Evolutionary conservation across 768 basidiomycete genomes (phyloP).

Genomic region (Pleurotus platypus): DNA sequence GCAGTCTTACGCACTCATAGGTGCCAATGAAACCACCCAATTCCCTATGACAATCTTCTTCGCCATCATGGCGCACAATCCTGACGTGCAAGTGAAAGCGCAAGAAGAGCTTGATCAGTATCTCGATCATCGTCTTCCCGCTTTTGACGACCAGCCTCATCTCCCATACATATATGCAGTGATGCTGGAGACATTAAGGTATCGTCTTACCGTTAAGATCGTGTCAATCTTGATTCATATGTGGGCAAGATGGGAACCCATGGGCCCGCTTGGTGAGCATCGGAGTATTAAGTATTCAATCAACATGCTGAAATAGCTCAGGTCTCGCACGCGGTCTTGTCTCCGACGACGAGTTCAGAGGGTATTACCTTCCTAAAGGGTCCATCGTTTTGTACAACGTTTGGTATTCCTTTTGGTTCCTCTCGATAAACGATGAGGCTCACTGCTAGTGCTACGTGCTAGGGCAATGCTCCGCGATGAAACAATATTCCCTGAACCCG

Average conservation of each 20-base stretch:
- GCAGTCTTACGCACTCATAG: background rate
- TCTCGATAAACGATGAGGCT: constrained; percentile 2
- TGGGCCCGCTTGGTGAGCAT: constrained; percentile 25
- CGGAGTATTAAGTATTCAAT: background rate
- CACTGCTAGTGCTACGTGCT: background rate
- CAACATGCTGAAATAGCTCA: constrained; percentile 4
- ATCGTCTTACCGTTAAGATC: background rate
- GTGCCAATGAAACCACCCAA: background rate
- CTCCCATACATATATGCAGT: constrained; percentile 32
- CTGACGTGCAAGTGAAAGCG: background rate
- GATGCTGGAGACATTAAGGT: constrained; percentile 31
- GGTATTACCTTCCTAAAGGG: constrained; percentile 40
- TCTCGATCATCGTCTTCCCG: constrained; percentile 1
- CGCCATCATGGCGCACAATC: background rate
- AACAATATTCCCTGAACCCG: constrained; percentile 30
- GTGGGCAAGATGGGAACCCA: constrained; percentile 22
- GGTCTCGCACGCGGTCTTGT: constrained; percentile 28
- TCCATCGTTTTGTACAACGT: constrained; percentile 31
- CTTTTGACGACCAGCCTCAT: background rate
- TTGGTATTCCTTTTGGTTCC: constrained; percentile 20
- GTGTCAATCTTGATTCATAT: no score
- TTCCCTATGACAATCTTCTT: background rate
- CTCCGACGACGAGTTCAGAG: constrained; percentile 43
- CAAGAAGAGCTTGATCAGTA: background rate
- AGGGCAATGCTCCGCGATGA: constrained; percentile 33